Evolutionary conservation across 352 stramenopile species (phyloP), one percentile per base, ranked within the genome.

Genomic region (Phytophthora agathidicida): DNA sequence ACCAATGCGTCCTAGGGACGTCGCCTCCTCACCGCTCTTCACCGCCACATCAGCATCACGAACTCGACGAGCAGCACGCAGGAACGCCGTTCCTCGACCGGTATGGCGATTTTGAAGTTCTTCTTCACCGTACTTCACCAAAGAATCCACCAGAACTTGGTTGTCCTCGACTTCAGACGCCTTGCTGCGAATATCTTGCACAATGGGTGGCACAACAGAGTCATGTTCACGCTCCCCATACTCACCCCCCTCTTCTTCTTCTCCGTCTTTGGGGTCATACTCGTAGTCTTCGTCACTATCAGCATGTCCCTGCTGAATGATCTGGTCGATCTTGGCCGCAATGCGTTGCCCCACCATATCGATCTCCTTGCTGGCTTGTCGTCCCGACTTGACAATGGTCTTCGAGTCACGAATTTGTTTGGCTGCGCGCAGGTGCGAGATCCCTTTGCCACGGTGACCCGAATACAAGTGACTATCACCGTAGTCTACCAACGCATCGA

Each of bases 281-380:
- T 84, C 81, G 11, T 70, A 75, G n/a, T 80, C 73, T 43, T 83
- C 76, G 19, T 88, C 83, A 33, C 73, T 86, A 14, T 93, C 84
- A 7, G 82, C 84, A 38, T 93, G 77, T 0, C 81, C 84, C 0
- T 89, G 65, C 10, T 77, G 43, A 17, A 93, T 52, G 50, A 93
- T 93, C 67, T 91, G 84, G 37, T 91, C 76, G 13, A 93, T 81
- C 56, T 91, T 93, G 27, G 69, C 62, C 1, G 77, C 76, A 20
- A 91, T 72, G 2, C 65, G 43, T 20, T 70, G 45, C 30, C 84
- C 84, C 1, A 93, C 80, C 70, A 89, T 86, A 9, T 51, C 65
- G 19, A 93, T 80, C 44, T 80, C 68, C 27, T 72, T 59, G 26
- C 50, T 80, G 0, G 84, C 84, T 42, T 91, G 76, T 9, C 53